Evolutionary conservation across 495 filamentous ascomycete species (phyloP), one percentile per base, ranked within the genome.

Genomic region (Daldinia decipiens): DNA sequence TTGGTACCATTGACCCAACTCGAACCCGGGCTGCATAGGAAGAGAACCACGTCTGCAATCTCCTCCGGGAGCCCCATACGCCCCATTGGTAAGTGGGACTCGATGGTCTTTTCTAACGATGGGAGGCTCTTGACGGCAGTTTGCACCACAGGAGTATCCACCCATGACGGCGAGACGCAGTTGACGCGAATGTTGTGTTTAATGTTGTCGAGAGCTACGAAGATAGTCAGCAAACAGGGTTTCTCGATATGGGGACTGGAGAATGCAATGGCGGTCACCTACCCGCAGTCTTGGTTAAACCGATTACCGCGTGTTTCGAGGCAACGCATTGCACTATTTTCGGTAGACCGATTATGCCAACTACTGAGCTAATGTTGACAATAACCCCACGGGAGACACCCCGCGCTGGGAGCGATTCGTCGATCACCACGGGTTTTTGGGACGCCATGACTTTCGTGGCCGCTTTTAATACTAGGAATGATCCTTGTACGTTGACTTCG

Each of bases 31-130:
- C 36, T 59, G 38, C 56, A 59, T 39, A 59, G 38, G 56, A 59
- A 59, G 19, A 59, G 21, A 9, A 59, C 38, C 12, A 59, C 36
- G 31, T 59, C 56, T 5, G 38, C 36, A 40, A 59, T 45, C 38
- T 59, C 56, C 38, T 59, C 56, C 13, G 56, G 56, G 24, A 59
- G 36, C n/a, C 56, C 56, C 56, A 59, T 43, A 4, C 56, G 34
- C 21, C 56, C 56, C 56, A 43, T 59, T 11, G 56, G 56, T 9
- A 59, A 29, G 36, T 29, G 36, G 21, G 56, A 59, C 21, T 6
- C 2, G 5, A 59, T 29, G 5, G 38, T 19, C 24, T 27, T 26
- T 13, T 59, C 38, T 29, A 43, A 43, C 13, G 36, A 1, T 36
- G 55, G 32, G 2, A 40, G 12, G 5, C 6, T 31, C 24, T 31